A percentile compares a stretch with the other conserved stretches of the same genome.
Evolutionary conservation across 2,329 filamentous ascomycete species (phyloP).

Genomic region (Chrysosporium queenslandicum): DNA sequence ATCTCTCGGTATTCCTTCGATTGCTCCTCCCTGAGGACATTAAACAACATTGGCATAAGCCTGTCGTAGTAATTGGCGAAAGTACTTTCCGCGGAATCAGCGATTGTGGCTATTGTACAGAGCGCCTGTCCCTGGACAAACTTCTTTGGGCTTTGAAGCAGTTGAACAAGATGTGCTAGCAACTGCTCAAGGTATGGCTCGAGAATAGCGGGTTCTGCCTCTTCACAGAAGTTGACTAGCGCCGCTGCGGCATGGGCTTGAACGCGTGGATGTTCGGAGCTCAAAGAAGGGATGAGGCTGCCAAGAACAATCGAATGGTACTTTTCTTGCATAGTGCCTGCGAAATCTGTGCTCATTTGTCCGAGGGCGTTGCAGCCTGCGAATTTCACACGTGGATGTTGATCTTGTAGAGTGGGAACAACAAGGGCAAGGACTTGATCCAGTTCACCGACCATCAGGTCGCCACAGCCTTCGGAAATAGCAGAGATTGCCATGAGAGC

Average conservation of each 20-base stretch:
- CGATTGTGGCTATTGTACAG: slow-evolving; percentile 95
- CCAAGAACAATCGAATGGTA: slow-evolving; percentile 81
- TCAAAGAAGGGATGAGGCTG: slow-evolving; percentile 83
- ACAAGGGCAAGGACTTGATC: slow-evolving; percentile 90
- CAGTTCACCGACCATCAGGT: slow-evolving; percentile 89
- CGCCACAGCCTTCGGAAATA: slow-evolving; percentile 92
- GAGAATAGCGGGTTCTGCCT: slow-evolving; percentile 82
- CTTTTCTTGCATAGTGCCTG: slow-evolving; percentile 93
- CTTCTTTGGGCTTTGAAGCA: slow-evolving; percentile 83
- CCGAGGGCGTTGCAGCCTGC: slow-evolving; percentile 97
- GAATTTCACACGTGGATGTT: slow-evolving; percentile 90
- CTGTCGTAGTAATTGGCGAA: slow-evolving; percentile 94
- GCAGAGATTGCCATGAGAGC: slow-evolving; percentile 98
- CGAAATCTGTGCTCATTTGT: slow-evolving; percentile 99
- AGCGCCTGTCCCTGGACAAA: slow-evolving; percentile 97
- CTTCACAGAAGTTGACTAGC: slow-evolving; percentile 97
- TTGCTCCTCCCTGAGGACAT: slow-evolving; percentile 77
- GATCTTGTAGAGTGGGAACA: slow-evolving; percentile 79
- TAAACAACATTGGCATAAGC: slow-evolving; percentile 88
- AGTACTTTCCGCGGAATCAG: slow-evolving; percentile 91
- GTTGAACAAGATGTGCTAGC: slow-evolving; percentile 70
- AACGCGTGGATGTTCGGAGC: slow-evolving; percentile 82
- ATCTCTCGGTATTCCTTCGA: slow-evolving; percentile 87
- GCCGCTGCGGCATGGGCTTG: slow-evolving; percentile 97
- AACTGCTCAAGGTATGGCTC: slow-evolving; percentile 90